Base-by-base conservation (phyloP, 192 early-diverging fungal genomes). In the Gryganskiella cystojenkinii region DNA sequence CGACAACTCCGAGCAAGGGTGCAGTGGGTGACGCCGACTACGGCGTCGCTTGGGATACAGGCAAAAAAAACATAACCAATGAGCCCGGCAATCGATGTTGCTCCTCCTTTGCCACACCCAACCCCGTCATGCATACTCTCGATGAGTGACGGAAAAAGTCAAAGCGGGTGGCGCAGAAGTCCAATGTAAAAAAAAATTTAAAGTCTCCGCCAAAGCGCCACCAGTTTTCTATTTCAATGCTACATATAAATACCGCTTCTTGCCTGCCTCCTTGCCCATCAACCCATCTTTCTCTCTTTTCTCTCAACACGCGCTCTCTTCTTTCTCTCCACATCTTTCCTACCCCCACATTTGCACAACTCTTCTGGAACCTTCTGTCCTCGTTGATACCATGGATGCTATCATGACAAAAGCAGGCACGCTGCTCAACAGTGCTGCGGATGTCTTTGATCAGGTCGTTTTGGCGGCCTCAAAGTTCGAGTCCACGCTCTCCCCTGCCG, bases 401-500 rank as follows among this genome's bases (percentile, higher is more conserved):
- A 19, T 78, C 22, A 60, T 37, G 9, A 20, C 34, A 27, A 78
- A 78, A 50, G 64, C 74, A 3, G 74, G 74, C 30, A 19, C 49
- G 0, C 30, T 78, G 20, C 74, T 78, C 40, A 78, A 78, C 61
- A 64, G 61, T 34, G 58, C 74, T 11, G 74, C 67, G 13, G 66
- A 45, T 17, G 61, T 78, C 55, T 42, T 78, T 43, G 74, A 78
- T 33, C 66, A 78, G 22, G 74, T 78, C 49, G 49, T 78, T 42
- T 61, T 64, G 27, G 44, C 56, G 5, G 61, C 61, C 15, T 35
- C 74, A 1, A 25, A 33, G 34, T 60, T 78, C 54, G 74, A 78
- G 66, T 34, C 74, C 30, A 69, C 66, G 5, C 74, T 78, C 53
- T 78, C 74, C 3, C 74, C 74, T 31, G 61, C 66, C 14, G 74